These are phyloP conservation scores for Kockiozyma suomiensis DNA, from an alignment of 805 yeast species.

Conservation along the genomic window DNA sequence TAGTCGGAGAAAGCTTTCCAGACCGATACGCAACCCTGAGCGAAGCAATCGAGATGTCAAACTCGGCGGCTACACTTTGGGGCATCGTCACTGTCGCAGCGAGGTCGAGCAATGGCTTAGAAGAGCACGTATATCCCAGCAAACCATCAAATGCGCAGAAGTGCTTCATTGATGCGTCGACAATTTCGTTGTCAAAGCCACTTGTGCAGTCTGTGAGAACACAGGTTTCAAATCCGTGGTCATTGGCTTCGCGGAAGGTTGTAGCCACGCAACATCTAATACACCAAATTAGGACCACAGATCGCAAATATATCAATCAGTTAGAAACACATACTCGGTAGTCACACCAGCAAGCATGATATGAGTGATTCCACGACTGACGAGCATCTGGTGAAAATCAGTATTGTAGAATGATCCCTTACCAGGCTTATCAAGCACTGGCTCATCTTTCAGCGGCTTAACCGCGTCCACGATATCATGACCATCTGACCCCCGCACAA, in stretches of 20 bases:
- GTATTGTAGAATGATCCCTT: conserved; percentile 45
- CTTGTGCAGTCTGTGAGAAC: conserved; percentile 38
- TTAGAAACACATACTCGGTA: conserved; percentile 35
- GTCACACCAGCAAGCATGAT: conserved; percentile 43
- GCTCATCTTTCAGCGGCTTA: conserved; percentile 39
- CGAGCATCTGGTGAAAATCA: conserved; percentile 40
- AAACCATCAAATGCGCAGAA: conserved; percentile 39
- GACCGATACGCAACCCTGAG: conserved; percentile 25
- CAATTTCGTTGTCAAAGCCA: conserved; percentile 36
- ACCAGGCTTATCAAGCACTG: conserved; percentile 44
- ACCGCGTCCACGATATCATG: conserved; percentile 43
- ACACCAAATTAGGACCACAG: too few species aligned
- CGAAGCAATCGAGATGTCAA: conserved; percentile 20
- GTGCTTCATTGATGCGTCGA: conserved; percentile 28
- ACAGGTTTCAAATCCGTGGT: conserved; percentile 42
- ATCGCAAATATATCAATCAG: too few species aligned
- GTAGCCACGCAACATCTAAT: conserved; percentile 43
- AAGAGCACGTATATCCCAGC: conserved; percentile 35
- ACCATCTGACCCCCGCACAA: conserved; percentile 42
- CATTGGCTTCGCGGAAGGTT: conserved; percentile 43
- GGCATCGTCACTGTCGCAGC: conserved; percentile 23
- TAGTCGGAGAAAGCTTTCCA: conserved; percentile 16
- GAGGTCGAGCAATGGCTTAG: conserved; percentile 30
- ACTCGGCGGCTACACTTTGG: neutral
- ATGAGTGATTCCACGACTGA: conserved; percentile 41